Evolutionary conservation across 2,329 filamentous ascomycete genomes (phyloP).

Genomic region (Exutisphaerella laricina): DNA sequence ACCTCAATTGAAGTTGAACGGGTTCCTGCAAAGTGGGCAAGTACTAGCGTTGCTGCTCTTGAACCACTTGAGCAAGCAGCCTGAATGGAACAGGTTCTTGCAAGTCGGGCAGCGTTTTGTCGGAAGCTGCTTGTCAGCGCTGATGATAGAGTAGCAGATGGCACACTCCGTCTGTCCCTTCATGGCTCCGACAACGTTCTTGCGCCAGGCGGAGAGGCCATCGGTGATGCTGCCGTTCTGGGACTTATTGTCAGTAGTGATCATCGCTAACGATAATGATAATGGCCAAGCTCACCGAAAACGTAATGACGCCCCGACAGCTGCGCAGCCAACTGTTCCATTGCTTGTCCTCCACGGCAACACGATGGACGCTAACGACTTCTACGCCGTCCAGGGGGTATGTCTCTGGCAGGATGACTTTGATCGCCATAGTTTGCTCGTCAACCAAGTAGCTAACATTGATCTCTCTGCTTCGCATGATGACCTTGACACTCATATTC

Average conservation of each 20-base stretch:
- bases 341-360: constrained; percentile 82
- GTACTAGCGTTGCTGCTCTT: constrained; percentile 85
- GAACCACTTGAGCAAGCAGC: constrained; percentile 96
- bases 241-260: too few relatives aligned
- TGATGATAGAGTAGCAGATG: constrained; percentile 84
- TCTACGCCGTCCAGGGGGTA: constrained; percentile 78
- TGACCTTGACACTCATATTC: constrained; percentile 64
- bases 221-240: constrained; percentile 81
- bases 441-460: constrained; percentile 82
- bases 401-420: constrained; percentile 70
- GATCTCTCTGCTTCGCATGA: constrained; percentile 65
- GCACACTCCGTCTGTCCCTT: constrained; percentile 94
- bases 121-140: constrained; percentile 78
- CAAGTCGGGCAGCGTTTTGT: constrained; percentile 90
- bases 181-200: constrained; percentile 79
- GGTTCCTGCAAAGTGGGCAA: constrained; percentile 87
- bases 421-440: constrained; percentile 75
- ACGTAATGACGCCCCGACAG: constrained; percentile 87
- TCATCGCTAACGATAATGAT: too few relatives aligned
- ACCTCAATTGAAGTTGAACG: constrained; percentile 59
- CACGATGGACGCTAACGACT: constrained; percentile 71
- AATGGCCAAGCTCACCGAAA: constrained; percentile 57
- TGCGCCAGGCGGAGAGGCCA: constrained; percentile 75
- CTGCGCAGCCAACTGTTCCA: constrained; percentile 89
- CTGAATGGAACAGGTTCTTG: constrained; percentile 86